These are phyloP conservation scores for Thielaviopsis populi DNA, from an alignment of 2,329 filamentous ascomycete species.

Conservation along the genomic window DNA sequence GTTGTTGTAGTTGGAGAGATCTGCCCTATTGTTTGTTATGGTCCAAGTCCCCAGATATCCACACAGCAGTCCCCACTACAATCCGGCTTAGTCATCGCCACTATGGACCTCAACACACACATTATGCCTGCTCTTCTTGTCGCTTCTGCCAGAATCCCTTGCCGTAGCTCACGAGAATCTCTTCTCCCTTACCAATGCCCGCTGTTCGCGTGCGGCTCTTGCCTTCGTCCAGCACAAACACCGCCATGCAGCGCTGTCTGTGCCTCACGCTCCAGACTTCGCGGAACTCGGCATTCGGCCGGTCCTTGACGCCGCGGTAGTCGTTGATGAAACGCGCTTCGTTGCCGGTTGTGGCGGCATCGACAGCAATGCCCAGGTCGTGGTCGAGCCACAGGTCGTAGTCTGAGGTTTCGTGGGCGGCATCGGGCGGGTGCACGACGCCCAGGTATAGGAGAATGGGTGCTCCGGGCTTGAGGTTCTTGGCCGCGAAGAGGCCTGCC, in stretches of 20 bases:
- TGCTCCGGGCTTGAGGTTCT: conserved; percentile 36
- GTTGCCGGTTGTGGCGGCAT: conserved; percentile 43
- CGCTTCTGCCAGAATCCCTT: conserved; percentile 45
- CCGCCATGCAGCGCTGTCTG: conserved; percentile 39
- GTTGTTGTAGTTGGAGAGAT: too few relatives aligned
- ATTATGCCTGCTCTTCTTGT: neutral
- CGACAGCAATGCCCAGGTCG: conserved; percentile 42
- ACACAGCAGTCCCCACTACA: too few relatives aligned
- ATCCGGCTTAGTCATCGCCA: too few relatives aligned
- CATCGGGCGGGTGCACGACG: conserved; percentile 33
- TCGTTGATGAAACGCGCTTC: conserved; percentile 55
- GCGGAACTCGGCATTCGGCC: conserved; percentile 44
- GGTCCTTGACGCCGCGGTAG: conserved; percentile 41
- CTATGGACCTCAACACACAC: too few relatives aligned
- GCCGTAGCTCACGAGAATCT: conserved; percentile 52
- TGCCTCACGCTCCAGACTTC: conserved; percentile 40
- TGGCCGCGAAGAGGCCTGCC: conserved; percentile 43
- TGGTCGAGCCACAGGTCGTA: conserved; percentile 51
- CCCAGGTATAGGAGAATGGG: conserved; percentile 50
- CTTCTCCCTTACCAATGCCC: conserved; percentile 42
- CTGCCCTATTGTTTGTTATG: too few relatives aligned
- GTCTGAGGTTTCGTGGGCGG: conserved; percentile 30
- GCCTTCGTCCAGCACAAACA: conserved; percentile 38
- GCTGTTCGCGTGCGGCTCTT: conserved; percentile 23
- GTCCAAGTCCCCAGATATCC: too few relatives aligned